Evolutionary conservation across 768 basidiomycete genomes (phyloP), one percentile per base, ranked within the genome.

Genomic region (Trametes punicea): DNA sequence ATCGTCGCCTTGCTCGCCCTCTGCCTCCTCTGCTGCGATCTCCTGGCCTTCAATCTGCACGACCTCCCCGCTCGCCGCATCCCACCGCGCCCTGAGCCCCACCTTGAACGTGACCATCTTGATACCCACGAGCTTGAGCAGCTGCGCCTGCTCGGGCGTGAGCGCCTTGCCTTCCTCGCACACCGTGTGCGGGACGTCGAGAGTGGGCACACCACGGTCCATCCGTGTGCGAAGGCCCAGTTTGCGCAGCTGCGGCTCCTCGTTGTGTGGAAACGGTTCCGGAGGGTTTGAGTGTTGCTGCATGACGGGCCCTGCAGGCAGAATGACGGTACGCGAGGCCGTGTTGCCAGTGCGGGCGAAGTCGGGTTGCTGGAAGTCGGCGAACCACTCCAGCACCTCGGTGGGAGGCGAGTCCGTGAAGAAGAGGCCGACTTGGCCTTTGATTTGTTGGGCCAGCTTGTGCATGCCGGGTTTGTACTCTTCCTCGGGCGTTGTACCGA

Each of bases 351-450:
- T 77, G 21, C 97, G 86, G 18, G 93, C 95, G 71, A 90, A 99
- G 72, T 98, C 94, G 27, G 88, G 83, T 69, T 88, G 90, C 60
- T 82, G 75, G 76, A 93, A 98, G 67, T 90, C 85, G 50, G 81
- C 83, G 73, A 98, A 98, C 96, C 97, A 99, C 49, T 89, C 94
- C 39, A 83, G 76, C 42, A 96, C 94, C 69, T 98, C 95, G 67
- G 86, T 77, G n/a, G 92, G 90, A 63, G 87, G 84, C 38, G 88
- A 83, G 67, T 94, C 82, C 49, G 97, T 98, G 71, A 98, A 94
- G 65, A 99, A 75, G 36, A 99, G 72, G 45, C 97, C 97, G 38
- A 95, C 86, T 73, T 94, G 91, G 65, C 97, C 97, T 79, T 92
- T 87, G 74, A 98, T 86, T 81, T 89, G 84, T 91, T 84, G 77